Percentiles rank a stretch among this genome's conserved stretches.
phyloP scores from a whole-genome alignment of 805 yeast genomes.

The Candida methanosorbosa region DNA sequence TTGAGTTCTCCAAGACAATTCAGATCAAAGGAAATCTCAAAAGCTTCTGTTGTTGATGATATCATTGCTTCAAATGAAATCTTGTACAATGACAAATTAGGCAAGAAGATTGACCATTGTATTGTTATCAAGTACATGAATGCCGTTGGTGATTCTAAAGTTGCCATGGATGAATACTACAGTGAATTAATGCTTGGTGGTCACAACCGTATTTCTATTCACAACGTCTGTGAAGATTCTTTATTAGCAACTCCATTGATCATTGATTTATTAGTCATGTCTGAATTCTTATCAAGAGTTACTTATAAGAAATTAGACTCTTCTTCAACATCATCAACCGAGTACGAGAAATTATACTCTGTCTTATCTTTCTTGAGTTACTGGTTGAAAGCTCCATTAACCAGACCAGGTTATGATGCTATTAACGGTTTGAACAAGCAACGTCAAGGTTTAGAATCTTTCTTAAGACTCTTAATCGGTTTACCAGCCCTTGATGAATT shows the following conservation, averaged over 20 bases:
- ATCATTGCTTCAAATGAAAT: conserved; percentile 82
- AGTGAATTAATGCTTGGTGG: conserved; percentile 97
- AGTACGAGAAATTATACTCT: conserved; percentile 64
- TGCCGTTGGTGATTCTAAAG: conserved; percentile 94
- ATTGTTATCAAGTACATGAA: conserved; percentile 90
- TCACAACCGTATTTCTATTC: conserved; percentile 87
- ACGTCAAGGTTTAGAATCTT: conserved; percentile 85
- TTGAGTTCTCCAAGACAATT: conserved; percentile 88
- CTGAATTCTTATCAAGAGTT: conserved; percentile 86
- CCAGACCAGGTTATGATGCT: conserved; percentile 83
- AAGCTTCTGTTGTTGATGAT: conserved; percentile 89
- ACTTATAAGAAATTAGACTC: conserved; percentile 53
- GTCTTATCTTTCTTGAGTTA: conserved; percentile 82
- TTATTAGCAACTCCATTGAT: conserved; percentile 90
- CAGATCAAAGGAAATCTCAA: conserved; percentile 91
- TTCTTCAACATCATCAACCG: conserved; percentile 16
- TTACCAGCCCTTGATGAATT: conserved; percentile 85
- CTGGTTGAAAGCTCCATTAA: conserved; percentile 95
- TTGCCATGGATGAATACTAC: conserved; percentile 98
- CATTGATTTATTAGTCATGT: conserved; percentile 81
- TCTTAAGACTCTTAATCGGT: conserved; percentile 83
- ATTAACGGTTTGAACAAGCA: conserved; percentile 94
- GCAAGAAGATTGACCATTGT: conserved; percentile 81
- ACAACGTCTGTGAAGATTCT: conserved; percentile 95
- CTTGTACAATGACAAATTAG: conserved; percentile 71